A percentile compares a stretch with the other conserved stretches of the same genome.
These are phyloP conservation scores for Capsicum baccatum DNA, from an alignment of 257 asterid species.

Conservation along the genomic window DNA sequence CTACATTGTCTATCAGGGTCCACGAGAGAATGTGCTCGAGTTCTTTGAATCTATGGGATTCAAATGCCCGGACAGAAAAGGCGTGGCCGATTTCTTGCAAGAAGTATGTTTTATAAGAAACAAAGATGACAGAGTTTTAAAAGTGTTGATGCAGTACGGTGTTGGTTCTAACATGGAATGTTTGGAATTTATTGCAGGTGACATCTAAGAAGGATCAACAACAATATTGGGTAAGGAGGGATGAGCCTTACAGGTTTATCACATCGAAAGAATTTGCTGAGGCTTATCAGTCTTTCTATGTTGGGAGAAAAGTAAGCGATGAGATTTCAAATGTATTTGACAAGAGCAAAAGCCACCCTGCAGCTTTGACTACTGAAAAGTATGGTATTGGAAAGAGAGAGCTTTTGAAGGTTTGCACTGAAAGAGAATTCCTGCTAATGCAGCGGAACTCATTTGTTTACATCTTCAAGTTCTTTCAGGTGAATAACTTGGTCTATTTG, in stretches of 20 bases:
- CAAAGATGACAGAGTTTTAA: neutral
- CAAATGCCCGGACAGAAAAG: constrained; percentile 51
- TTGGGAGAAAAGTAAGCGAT: constrained; percentile 45
- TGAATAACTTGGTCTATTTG: constrained; percentile 20
- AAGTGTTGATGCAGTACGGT: neutral
- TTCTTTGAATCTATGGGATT: constrained; percentile 52
- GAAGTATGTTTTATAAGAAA: constrained; percentile 36
- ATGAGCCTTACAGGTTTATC: constrained; percentile 51
- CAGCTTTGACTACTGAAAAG: constrained; percentile 63
- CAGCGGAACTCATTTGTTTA: constrained; percentile 64
- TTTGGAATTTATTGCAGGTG: constrained; percentile 39
- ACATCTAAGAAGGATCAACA: constrained; percentile 60
- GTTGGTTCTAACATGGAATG: neutral
- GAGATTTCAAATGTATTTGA: constrained; percentile 63
- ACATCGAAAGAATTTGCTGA: constrained; percentile 53
- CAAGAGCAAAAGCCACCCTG: constrained; percentile 74
- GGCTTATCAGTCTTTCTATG: constrained; percentile 49
- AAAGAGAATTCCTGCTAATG: constrained; percentile 60
- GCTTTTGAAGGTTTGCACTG: constrained; percentile 60
- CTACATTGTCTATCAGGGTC: constrained; percentile 45
- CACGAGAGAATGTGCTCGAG: constrained; percentile 43
- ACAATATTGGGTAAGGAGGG: constrained; percentile 53
- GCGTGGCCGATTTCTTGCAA: constrained; percentile 54
- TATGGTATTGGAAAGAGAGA: constrained; percentile 58
- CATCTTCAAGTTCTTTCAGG: constrained; percentile 62